Evolutionary conservation across 1,284 basidiomycete genomes (phyloP).

Genomic region (Moesziomyces aphidis): DNA sequence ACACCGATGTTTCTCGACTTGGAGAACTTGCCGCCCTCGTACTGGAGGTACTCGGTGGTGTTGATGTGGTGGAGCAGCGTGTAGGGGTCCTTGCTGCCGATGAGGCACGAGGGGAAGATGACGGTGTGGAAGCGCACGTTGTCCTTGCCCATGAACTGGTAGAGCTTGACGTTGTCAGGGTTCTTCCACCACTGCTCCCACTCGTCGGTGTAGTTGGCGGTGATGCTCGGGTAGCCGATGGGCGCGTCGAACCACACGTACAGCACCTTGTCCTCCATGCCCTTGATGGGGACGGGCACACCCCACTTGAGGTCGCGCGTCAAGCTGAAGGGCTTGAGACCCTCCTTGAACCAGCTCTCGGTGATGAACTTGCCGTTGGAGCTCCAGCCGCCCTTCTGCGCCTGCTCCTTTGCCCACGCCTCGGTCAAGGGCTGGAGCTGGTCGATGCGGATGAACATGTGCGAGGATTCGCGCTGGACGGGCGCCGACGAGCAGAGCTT

Average conservation of each 20-base stretch:
- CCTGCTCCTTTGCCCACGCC: constrained; percentile 86
- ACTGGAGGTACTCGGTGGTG: constrained; percentile 97
- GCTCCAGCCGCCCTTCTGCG: constrained; percentile 88
- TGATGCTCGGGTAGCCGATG: constrained; percentile 97
- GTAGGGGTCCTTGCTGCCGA: constrained; percentile 92
- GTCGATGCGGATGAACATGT: constrained; percentile 93
- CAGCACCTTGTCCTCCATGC: constrained; percentile 93
- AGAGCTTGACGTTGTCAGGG: constrained; percentile 87
- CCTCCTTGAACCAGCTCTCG: constrained; percentile 88
- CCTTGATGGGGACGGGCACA: constrained; percentile 85
- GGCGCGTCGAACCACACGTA: constrained; percentile 97
- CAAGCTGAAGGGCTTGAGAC: constrained; percentile 87
- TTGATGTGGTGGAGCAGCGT: constrained; percentile 94
- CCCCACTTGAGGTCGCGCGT: constrained; percentile 97
- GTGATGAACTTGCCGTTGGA: constrained; percentile 91
- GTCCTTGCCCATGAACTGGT: constrained; percentile 89
- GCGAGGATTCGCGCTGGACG: constrained; percentile 75
- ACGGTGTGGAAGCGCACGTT: constrained; percentile 98
- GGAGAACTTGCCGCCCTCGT: constrained; percentile 98
- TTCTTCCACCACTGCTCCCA: constrained; percentile 99
- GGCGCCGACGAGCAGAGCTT: constrained; percentile 85
- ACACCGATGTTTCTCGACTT: constrained; percentile 97
- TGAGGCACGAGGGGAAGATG: constrained; percentile 89
- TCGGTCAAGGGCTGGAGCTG: constrained; percentile 84
- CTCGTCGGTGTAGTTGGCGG: constrained; percentile 90